Conservation (phyloP, 2,329 filamentous ascomycete genomes). For the Alternaria solani region DNA sequence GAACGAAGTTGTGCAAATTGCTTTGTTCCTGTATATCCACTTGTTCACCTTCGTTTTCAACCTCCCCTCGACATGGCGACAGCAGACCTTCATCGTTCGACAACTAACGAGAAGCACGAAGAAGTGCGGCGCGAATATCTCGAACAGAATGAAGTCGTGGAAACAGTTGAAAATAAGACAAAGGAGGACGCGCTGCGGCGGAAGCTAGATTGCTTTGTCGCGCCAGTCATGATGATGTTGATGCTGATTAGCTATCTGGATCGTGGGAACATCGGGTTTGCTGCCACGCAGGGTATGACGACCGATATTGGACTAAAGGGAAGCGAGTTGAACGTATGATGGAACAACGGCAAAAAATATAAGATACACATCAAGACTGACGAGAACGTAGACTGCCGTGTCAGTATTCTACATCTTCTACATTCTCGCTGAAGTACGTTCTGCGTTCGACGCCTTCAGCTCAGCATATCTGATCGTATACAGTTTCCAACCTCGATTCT, state of each 20-base stretch:
- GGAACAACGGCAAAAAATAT: neutral
- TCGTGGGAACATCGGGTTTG: conserved; percentile 47
- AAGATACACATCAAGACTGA: neutral
- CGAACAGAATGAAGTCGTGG: conserved; percentile 28
- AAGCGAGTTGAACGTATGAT: conserved; percentile 35
- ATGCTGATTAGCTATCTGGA: conserved; percentile 49
- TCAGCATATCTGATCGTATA: neutral
- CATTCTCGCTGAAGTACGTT: conserved; percentile 42
- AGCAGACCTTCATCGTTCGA: neutral
- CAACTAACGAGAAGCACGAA: conserved; percentile 23
- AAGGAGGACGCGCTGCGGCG: conserved; percentile 39
- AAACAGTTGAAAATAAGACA: conserved; percentile 25
- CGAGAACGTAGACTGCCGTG: conserved; percentile 34
- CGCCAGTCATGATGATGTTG: conserved; percentile 48
- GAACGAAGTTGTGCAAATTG: rapidly evolving
- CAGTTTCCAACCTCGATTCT: conserved; percentile 45
- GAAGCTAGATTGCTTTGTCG: conserved; percentile 46
- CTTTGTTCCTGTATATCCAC: neutral
- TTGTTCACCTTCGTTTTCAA: neutral
- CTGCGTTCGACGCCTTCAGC: rapidly evolving
- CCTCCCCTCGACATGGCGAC: neutral
- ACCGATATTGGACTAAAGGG: conserved; percentile 37
- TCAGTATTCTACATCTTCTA: conserved; percentile 50
- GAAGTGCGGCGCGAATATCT: conserved; percentile 29
- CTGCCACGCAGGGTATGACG: conserved; percentile 47